Evolutionary conservation across 1,284 basidiomycete genomes (phyloP).

Genomic region (Puccinia polysora): DNA sequence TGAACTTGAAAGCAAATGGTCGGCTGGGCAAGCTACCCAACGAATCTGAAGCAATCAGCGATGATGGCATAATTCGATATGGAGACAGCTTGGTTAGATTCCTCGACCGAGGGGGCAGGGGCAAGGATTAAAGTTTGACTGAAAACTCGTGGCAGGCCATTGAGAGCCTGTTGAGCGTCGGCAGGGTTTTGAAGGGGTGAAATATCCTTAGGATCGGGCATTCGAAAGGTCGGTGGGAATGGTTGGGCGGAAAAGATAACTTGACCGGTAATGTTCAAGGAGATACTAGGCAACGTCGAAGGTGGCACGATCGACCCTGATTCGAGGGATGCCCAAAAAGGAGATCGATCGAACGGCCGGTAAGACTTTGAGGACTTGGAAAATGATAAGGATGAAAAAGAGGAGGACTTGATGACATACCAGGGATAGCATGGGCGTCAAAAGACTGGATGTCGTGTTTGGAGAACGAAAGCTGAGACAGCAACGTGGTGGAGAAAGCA

Average conservation of each 20-base stretch:
- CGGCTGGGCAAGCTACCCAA: constrained; percentile 9
- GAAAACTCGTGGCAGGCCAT: constrained; percentile 33
- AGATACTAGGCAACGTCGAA: constrained; percentile 10
- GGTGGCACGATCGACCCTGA: constrained; percentile 12
- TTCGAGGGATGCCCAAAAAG: not conserved
- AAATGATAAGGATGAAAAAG: too few relatives aligned
- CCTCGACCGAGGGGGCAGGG: not conserved
- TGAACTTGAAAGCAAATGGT: too few relatives aligned
- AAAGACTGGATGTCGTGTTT: constrained; percentile 41
- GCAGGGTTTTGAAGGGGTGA: constrained; percentile 7
- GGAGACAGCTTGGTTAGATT: not conserved
- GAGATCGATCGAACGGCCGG: not conserved
- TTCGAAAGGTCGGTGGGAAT: constrained; percentile 17
- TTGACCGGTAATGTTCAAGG: constrained; percentile 21
- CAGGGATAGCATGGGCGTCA: constrained; percentile 27
- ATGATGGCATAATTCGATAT: constrained; percentile 21
- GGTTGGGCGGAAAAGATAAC: constrained; percentile 21
- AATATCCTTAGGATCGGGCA: constrained; percentile 28
- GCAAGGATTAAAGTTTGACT: constrained; percentile 38
- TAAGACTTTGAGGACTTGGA: too few relatives aligned
- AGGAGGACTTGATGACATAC: not conserved
- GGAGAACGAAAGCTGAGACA: constrained; percentile 32
- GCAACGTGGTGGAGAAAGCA: constrained; percentile 3
- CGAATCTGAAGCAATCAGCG: constrained; percentile 41
- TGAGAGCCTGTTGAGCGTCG: constrained; percentile 9